Percentiles rank a stretch among this genome's conserved stretches.
These are phyloP conservation scores for Phytophthora cactorum DNA, from an alignment of 352 stramenopile genomes.

Conservation along the genomic window DNA sequence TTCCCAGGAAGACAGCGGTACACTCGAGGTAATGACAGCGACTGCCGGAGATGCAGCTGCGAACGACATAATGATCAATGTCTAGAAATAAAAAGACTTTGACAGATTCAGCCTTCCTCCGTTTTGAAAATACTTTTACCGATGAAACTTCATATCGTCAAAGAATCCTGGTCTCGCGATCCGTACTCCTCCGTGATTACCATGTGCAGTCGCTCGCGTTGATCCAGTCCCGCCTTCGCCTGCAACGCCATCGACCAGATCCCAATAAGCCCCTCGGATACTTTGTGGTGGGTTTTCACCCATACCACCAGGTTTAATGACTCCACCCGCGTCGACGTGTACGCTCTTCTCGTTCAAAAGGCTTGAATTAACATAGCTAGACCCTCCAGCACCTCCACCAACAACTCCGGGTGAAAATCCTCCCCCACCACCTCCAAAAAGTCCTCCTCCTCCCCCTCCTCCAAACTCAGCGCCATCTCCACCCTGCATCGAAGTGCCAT, in stretches of 20 bases:
- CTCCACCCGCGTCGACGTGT: slow-evolving; percentile 43
- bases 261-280: slow-evolving; percentile 58
- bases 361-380: slow-evolving; percentile 59
- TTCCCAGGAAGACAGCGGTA: slow-evolving; percentile 1
- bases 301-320: slow-evolving; percentile 54
- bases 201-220: slow-evolving; percentile 24
- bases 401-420: slow-evolving; percentile 78
- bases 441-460: slow-evolving; percentile 64
- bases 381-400: slow-evolving; percentile 66
- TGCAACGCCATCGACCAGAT: slow-evolving; percentile 58
- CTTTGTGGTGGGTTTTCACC: slow-evolving; percentile 60
- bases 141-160: slow-evolving; percentile 78
- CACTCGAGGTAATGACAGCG: slow-evolving; percentile 6
- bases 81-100: slow-evolving; percentile 9
- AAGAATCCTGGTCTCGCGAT: slow-evolving; percentile 71
- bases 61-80: slow-evolving; percentile 20
- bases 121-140: slow-evolving; percentile 15
- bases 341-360: slow-evolving; percentile 53
- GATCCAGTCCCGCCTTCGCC: slow-evolving; percentile 63
- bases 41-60: slow-evolving; percentile 1
- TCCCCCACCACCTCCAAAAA: slow-evolving; percentile 71
- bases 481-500: slow-evolving; percentile 58
- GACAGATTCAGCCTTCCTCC: neutral
- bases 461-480: slow-evolving; percentile 78
- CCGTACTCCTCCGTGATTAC: slow-evolving; percentile 73